Evolutionary conservation across 768 basidiomycete species (phyloP).

Genomic region (Gyrodon lividus): DNA sequence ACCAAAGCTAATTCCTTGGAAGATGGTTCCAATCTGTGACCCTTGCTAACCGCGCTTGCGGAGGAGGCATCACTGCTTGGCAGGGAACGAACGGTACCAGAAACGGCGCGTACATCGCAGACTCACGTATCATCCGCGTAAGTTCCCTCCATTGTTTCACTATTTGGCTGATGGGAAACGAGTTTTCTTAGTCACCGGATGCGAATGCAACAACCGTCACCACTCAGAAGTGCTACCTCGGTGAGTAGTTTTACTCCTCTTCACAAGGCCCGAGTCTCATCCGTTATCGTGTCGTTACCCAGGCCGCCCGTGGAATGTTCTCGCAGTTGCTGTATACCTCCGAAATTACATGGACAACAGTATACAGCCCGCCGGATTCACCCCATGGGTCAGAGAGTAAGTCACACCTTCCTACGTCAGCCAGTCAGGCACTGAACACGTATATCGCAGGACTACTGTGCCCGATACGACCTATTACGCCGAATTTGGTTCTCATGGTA

Average conservation of each 20-base stretch:
- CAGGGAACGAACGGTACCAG: conserved; percentile 41
- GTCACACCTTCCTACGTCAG: no score
- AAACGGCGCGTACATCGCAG: conserved; percentile 48
- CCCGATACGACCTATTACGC: no score
- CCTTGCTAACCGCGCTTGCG: conserved; percentile 59
- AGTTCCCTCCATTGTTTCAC: conserved; percentile 13
- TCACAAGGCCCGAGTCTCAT: no score
- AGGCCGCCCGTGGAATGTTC: conserved; percentile 61
- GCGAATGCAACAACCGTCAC: conserved; percentile 51
- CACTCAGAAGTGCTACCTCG: no score
- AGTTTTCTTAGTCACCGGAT: conserved; percentile 46
- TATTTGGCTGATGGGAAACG: no score
- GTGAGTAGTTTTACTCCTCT: no score
- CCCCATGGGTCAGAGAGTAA: no score
- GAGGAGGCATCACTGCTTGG: conserved; percentile 64
- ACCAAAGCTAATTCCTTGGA: neutral
- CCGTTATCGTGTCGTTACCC: no score
- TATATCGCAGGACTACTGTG: no score
- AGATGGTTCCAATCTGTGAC: conserved; percentile 61
- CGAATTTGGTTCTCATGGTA: no score
- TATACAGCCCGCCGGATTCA: conserved; percentile 50
- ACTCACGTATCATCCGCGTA: conserved; percentile 55
- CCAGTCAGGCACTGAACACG: no score
- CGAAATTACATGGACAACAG: conserved; percentile 58
- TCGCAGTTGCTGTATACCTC: conserved; percentile 53